These are phyloP conservation scores for Capronia americana DNA, from an alignment of 2,329 filamentous ascomycete genomes.

Conservation along the genomic window DNA sequence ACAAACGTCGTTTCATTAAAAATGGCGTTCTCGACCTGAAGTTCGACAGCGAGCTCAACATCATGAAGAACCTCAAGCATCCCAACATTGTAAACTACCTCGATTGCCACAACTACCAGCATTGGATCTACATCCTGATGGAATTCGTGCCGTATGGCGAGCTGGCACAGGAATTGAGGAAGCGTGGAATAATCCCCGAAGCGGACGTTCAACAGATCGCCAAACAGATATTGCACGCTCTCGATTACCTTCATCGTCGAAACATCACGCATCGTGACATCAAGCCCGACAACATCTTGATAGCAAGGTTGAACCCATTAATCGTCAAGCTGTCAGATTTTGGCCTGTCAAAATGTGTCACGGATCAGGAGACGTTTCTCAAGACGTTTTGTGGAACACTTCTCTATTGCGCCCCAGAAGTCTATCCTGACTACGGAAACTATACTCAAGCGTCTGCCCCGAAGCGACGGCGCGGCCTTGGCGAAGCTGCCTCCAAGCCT, in stretches of 20 bases:
- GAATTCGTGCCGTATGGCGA: slow-evolving; percentile 86
- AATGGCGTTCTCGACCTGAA: slow-evolving; percentile 88
- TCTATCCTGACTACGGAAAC: slow-evolving; percentile 83
- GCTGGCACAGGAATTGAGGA: slow-evolving; percentile 73
- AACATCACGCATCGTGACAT: slow-evolving; percentile 98
- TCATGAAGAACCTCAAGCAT: slow-evolving; percentile 86
- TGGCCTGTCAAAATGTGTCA: slow-evolving; percentile 91
- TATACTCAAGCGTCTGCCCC: slow-evolving; percentile 55
- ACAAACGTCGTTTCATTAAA: slow-evolving; percentile 92
- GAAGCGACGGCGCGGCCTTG: slow-evolving; percentile 63
- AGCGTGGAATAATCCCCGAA: slow-evolving; percentile 70
- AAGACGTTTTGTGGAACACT: slow-evolving; percentile 97
- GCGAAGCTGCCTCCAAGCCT: slow-evolving; percentile 54
- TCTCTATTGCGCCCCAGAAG: slow-evolving; percentile 94
- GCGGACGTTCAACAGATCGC: slow-evolving; percentile 73
- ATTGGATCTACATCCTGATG: slow-evolving; percentile 95
- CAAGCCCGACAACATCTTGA: slow-evolving; percentile 96
- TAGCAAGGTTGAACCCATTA: slow-evolving; percentile 74
- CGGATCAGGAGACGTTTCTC: slow-evolving; percentile 87
- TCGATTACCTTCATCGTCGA: slow-evolving; percentile 83
- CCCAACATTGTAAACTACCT: slow-evolving; percentile 90
- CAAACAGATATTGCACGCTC: slow-evolving; percentile 71
- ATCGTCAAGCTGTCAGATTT: slow-evolving; percentile 94
- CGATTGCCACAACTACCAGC: slow-evolving; percentile 81
- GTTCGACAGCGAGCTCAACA: slow-evolving; percentile 95